Conservation (phyloP, 768 basidiomycete species). For the Suillus discolor region DNA sequence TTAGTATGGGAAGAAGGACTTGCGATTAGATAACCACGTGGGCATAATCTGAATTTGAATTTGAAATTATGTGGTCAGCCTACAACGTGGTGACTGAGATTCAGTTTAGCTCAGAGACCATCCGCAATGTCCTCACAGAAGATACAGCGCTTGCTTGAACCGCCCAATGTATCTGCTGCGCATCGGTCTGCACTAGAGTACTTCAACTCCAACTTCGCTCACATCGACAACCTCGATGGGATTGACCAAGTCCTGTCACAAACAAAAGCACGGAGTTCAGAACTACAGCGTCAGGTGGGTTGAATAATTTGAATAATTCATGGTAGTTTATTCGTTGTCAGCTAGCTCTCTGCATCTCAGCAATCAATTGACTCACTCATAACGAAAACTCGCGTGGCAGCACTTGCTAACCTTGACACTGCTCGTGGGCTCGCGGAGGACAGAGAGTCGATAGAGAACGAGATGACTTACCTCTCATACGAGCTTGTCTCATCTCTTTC, state of each 20-base stretch:
- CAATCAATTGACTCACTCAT: slow-evolving; percentile 49
- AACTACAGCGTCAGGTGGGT: slow-evolving; percentile 8
- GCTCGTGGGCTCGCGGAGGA: slow-evolving; percentile 78
- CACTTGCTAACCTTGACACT: slow-evolving; percentile 53
- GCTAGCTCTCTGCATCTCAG: slow-evolving; percentile 61
- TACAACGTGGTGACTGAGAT: slow-evolving; percentile 5
- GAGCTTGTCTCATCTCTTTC: slow-evolving; percentile 61
- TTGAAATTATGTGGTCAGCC: neutral
- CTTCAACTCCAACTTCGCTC: slow-evolving; percentile 53
- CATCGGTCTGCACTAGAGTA: slow-evolving; percentile 34
- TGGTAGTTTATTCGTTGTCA: slow-evolving; percentile 30
- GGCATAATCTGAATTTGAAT: neutral
- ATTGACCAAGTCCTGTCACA: slow-evolving; percentile 48
- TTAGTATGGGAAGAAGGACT: neutral
- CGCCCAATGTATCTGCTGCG: slow-evolving; percentile 47
- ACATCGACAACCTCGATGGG: slow-evolving; percentile 41
- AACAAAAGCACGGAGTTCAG: slow-evolving; percentile 35
- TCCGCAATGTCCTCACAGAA: slow-evolving; percentile 42
- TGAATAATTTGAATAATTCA: neutral
- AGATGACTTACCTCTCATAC: slow-evolving; percentile 65
- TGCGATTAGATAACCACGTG: slow-evolving; percentile 31
- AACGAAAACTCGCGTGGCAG: slow-evolving; percentile 46
- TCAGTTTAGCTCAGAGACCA: neutral
- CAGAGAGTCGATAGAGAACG: slow-evolving; percentile 77
- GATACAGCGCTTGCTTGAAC: slow-evolving; percentile 51